Conservation (phyloP, 2,329 filamentous ascomycete species). For the Talaromyces sp. region DNA sequence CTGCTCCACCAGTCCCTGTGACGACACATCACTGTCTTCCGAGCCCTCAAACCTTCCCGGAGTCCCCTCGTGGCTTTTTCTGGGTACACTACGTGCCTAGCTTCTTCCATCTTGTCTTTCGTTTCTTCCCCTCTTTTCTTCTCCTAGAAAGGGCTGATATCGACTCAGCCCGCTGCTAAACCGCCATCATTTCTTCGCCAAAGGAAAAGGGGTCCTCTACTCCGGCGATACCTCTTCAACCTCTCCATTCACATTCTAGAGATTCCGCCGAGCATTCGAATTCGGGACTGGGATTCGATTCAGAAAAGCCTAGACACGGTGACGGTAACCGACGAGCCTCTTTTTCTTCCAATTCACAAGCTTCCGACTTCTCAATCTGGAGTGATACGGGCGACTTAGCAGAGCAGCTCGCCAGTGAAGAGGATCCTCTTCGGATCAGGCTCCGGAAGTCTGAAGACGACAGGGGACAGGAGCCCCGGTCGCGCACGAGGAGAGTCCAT, state of each 20-base stretch:
- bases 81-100: constrained; percentile 13
- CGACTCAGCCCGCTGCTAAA: constrained; percentile 65
- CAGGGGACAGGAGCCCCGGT: constrained; percentile 37
- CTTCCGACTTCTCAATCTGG: constrained; percentile 77
- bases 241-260: constrained; percentile 51
- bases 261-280: constrained; percentile 37
- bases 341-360: constrained; percentile 53
- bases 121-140: constrained; percentile 3
- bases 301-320: constrained; percentile 42
- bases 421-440: constrained; percentile 75
- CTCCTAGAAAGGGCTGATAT: constrained; percentile 61
- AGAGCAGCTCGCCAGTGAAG: constrained; percentile 80
- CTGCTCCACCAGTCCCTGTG: constrained; percentile 16
- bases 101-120: neutral
- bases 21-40: constrained; percentile 8
- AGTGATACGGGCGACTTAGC: constrained; percentile 93
- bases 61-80: constrained; percentile 12
- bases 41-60: constrained; percentile 4
- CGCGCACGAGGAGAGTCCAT: constrained; percentile 56
- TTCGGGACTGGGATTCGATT: constrained; percentile 43
- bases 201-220: constrained; percentile 59
- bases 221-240: constrained; percentile 85
- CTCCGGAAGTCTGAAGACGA: constrained; percentile 65
- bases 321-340: constrained; percentile 53
- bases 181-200: constrained; percentile 82